A percentile compares a stretch with the other conserved stretches of the same genome.
These are phyloP conservation scores for Kwoniella bestiolae DNA, from an alignment of 768 basidiomycete species.

Conservation along the genomic window DNA sequence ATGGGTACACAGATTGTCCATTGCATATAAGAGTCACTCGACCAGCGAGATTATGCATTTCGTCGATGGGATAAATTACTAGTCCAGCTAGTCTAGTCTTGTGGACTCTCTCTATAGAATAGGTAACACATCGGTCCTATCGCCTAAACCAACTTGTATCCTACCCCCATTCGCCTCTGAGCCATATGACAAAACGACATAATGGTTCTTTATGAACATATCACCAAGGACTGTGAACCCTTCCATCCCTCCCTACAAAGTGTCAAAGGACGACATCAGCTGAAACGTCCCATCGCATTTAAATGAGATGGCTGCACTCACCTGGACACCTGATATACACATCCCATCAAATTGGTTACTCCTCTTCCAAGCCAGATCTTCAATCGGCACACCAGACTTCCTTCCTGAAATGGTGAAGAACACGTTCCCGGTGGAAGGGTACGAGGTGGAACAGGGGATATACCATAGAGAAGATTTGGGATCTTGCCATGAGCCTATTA, in stretches of 20 bases:
- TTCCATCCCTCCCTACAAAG: conserved; percentile 37
- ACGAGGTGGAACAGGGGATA: conserved; percentile 28
- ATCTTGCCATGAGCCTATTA: conserved; percentile 18
- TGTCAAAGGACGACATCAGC: not conserved
- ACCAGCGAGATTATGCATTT: conserved; percentile 5
- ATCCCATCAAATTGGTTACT: conserved; percentile 10
- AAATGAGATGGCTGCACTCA: not conserved
- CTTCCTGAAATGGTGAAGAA: conserved; percentile 28
- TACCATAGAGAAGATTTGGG: conserved; percentile 24
- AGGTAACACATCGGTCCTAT: conserved; percentile 23
- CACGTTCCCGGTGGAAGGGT: conserved; percentile 21
- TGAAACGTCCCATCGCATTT: not conserved
- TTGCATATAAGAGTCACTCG: not conserved
- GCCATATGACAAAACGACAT: conserved; percentile 38
- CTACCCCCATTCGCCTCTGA: not conserved
- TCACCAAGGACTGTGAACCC: conserved; percentile 48
- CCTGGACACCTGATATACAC: conserved; percentile 40
- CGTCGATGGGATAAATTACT: not conserved
- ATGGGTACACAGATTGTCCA: too few species aligned
- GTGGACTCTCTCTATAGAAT: conserved; percentile 24
- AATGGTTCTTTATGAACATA: conserved; percentile 51
- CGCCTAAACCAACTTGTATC: conserved; percentile 29
- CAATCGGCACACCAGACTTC: conserved; percentile 31
- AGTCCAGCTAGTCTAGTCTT: too few species aligned
- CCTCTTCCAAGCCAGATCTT: conserved; percentile 38